Conservation (phyloP, 2,329 filamentous ascomycete species). For the Neofusicoccum umdonicola region DNA sequence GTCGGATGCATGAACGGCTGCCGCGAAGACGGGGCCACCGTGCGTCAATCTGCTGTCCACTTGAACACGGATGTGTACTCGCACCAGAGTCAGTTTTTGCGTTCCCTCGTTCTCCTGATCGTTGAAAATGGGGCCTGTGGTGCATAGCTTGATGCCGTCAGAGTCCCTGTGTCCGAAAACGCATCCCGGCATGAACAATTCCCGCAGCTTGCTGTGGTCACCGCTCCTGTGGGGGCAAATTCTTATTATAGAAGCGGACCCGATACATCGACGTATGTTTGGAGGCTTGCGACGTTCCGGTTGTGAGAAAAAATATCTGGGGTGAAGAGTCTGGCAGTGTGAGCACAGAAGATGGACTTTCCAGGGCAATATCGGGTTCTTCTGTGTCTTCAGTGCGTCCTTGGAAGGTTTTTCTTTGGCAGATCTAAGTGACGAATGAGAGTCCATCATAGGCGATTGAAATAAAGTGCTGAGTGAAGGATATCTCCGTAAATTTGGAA, state of each 20-base stretch:
- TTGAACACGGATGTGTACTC: too few relatives aligned
- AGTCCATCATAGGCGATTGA: too few relatives aligned
- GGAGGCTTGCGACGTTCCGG: not conserved
- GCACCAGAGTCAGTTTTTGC: too few relatives aligned
- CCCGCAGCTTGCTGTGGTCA: not conserved
- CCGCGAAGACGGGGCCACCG: not conserved
- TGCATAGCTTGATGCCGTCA: too few relatives aligned
- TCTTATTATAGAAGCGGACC: not conserved
- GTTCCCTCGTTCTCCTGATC: not conserved
- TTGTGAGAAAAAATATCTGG: not conserved
- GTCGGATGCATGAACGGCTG: not conserved
- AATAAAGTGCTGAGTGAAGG: too few relatives aligned
- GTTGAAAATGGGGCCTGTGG: not conserved
- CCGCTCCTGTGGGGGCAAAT: not conserved
- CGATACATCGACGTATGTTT: not conserved
- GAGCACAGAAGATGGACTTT: not conserved
- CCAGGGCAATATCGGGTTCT: too few relatives aligned
- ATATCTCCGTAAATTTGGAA: too few relatives aligned
- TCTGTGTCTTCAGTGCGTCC: too few relatives aligned
- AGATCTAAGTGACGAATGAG: too few relatives aligned
- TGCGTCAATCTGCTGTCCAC: too few relatives aligned
- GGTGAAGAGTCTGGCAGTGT: not conserved
- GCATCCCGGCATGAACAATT: not conserved
- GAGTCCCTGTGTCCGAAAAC: not conserved
- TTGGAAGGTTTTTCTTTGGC: too few relatives aligned